Percentiles rank a stretch among this genome's conserved stretches.
phyloP scores from a whole-genome alignment of 1,284 basidiomycete genomes.

The Boletus sp. region DNA sequence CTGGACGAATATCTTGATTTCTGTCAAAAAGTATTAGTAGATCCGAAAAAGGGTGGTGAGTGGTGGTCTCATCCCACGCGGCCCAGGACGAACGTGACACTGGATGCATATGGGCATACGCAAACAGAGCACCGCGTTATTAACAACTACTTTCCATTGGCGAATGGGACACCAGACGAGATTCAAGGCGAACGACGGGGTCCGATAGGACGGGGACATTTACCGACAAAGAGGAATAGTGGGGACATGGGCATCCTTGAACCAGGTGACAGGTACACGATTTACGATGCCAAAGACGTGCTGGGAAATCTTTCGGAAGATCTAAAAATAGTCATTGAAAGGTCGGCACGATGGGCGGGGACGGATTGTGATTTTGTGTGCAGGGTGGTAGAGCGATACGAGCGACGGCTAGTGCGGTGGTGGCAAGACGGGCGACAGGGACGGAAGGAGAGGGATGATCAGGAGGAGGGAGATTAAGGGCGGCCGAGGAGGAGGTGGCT shows the following conservation, averaged over 20 bases:
- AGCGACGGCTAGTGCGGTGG: conserved; percentile 54
- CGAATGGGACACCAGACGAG: not conserved
- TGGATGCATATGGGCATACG: conserved; percentile 11
- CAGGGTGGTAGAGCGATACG: conserved; percentile 54
- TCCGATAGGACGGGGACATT: conserved; percentile 23
- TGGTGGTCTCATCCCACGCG: conserved; percentile 5
- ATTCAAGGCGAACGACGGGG: not conserved
- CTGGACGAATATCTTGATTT: conserved; percentile 69
- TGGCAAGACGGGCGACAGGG: conserved; percentile 33
- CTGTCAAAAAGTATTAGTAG: conserved; percentile 55
- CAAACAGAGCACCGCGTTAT: conserved; percentile 28
- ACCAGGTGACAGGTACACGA: conserved; percentile 54
- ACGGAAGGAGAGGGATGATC: not conserved
- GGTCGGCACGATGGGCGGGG: conserved; percentile 50
- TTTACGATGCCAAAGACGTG: conserved; percentile 57
- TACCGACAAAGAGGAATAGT: conserved; percentile 23
- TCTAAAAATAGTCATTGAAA: conserved; percentile 45
- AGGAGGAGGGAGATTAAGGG: conserved; percentile 15
- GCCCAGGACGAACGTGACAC: conserved; percentile 12
- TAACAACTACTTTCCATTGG: conserved; percentile 44
- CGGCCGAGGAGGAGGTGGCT: conserved; percentile 3
- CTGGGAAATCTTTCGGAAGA: conserved; percentile 52
- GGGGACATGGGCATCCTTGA: conserved; percentile 28
- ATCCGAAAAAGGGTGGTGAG: conserved; percentile 25
- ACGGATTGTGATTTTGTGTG: conserved; percentile 47